Conservation (phyloP, 805 yeast genomes). For the Wickerhamiella siamensis region DNA sequence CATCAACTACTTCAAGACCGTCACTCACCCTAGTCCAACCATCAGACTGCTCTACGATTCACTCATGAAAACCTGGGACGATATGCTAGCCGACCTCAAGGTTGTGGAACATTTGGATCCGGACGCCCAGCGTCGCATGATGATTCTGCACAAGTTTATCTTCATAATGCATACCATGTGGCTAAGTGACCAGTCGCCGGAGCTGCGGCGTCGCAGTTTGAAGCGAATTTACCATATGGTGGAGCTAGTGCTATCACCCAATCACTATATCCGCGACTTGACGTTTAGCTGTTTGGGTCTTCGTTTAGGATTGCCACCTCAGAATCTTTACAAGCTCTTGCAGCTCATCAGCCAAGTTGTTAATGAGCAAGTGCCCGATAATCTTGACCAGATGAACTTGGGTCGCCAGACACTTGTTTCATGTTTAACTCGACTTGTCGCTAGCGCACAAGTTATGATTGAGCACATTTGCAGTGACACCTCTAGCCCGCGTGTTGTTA, state of each 20-base stretch:
- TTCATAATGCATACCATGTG: not conserved
- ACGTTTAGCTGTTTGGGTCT: not conserved
- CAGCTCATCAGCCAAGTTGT: not conserved
- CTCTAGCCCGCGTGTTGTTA: not conserved
- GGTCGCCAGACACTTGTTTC: not conserved
- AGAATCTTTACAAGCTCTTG: not conserved
- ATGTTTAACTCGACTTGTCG: not conserved
- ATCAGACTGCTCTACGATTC: not conserved
- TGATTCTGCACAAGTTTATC: not conserved
- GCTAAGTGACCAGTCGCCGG: not conserved
- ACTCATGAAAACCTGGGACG: not conserved
- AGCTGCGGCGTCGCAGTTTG: not conserved
- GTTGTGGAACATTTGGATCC: not conserved
- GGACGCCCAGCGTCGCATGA: not conserved
- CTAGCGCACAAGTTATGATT: not conserved
- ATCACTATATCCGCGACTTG: not conserved
- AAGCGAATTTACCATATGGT: not conserved
- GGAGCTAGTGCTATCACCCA: constrained; percentile 1
- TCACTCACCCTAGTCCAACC: not conserved
- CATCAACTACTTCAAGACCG: constrained; percentile 28
- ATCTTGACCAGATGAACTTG: no score
- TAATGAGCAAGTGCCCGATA: not conserved
- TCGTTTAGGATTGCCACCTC: not conserved
- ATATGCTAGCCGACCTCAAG: not conserved
- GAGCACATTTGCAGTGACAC: not conserved